Evolutionary conservation across 352 stramenopile genomes (phyloP).

Genomic region (Phytophthora sansomeana): DNA sequence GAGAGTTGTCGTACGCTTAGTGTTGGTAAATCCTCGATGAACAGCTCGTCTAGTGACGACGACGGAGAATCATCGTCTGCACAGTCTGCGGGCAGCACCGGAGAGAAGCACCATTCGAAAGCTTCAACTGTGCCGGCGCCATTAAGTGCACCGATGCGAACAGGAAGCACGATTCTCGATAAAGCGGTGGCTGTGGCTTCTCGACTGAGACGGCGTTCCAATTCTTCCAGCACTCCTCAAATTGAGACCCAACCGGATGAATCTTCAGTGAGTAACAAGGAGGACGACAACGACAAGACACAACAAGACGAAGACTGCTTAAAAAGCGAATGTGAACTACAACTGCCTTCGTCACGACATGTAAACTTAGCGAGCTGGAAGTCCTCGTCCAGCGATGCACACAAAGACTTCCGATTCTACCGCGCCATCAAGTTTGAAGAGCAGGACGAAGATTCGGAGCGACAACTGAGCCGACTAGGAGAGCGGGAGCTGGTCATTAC

Average conservation of each 20-base stretch:
- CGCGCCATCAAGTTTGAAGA: constrained; percentile 47
- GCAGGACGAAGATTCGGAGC: constrained; percentile 26
- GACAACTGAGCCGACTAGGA: constrained; percentile 44
- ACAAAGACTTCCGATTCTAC: constrained; percentile 64
- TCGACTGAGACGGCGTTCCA: constrained; percentile 46
- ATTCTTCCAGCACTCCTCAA: constrained; percentile 45
- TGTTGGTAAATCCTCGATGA: constrained; percentile 15
- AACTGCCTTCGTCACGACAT: constrained; percentile 27
- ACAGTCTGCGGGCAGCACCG: constrained; percentile 13
- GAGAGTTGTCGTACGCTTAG: constrained; percentile 63
- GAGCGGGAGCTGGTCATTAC: constrained; percentile 81
- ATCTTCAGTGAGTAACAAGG: constrained; percentile 12
- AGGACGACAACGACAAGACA: constrained; percentile 17
- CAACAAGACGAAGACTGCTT: constrained; percentile 19
- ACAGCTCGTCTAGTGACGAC: constrained; percentile 32
- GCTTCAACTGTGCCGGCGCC: constrained; percentile 9
- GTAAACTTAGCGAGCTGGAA: constrained; percentile 66
- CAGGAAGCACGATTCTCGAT: constrained; percentile 76
- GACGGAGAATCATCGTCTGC: constrained; percentile 19
- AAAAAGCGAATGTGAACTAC: constrained; percentile 21
- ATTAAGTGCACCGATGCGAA: constrained; percentile 48
- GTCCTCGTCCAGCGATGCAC: constrained; percentile 30
- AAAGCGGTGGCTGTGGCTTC: constrained; percentile 74
- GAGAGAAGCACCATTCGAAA: constrained; percentile 12
- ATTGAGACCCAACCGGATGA: constrained; percentile 27